A percentile compares a stretch with the other conserved stretches of the same genome.
phyloP scores from a whole-genome alignment of 768 basidiomycete species.

The Omphalotus guepiniiformis region DNA sequence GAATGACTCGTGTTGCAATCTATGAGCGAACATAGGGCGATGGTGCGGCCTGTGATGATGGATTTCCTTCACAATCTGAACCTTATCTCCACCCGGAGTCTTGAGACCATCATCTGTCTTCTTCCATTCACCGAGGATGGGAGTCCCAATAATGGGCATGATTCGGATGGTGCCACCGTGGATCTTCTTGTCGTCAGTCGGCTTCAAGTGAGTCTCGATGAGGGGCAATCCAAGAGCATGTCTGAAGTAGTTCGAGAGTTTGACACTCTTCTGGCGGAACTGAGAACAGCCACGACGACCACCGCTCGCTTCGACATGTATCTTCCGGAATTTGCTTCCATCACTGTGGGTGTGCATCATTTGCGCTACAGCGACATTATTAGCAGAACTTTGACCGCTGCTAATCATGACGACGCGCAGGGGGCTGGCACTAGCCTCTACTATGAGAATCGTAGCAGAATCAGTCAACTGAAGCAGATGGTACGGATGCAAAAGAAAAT shows the following conservation, averaged over 20 bases:
- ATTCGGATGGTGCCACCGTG: conserved; percentile 28
- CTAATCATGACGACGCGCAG: conserved; percentile 4
- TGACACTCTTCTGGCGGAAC: conserved; percentile 38
- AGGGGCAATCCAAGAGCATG: conserved; percentile 50
- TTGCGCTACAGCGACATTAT: background rate
- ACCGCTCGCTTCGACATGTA: background rate
- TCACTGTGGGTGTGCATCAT: background rate
- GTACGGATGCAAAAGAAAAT: background rate
- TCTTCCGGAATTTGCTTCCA: background rate
- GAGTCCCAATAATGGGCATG: conserved; percentile 28
- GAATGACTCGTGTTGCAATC: conserved; percentile 37
- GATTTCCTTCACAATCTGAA: conserved; percentile 8
- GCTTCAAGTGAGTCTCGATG: conserved; percentile 29
- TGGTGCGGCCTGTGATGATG: conserved; percentile 21
- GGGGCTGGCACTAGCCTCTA: conserved; percentile 5
- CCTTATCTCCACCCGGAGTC: background rate
- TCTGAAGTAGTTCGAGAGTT: conserved; percentile 52
- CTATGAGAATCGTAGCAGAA: background rate
- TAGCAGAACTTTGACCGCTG: background rate
- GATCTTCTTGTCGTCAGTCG: conserved; percentile 10
- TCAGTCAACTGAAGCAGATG: background rate
- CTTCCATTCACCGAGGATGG: conserved; percentile 13
- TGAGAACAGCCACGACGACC: conserved; percentile 2
- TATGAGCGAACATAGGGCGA: conserved; percentile 18
- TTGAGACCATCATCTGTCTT: background rate